These are phyloP conservation scores for Talaromyces sp. DNA, from an alignment of 2,329 filamentous ascomycete genomes.

Conservation along the genomic window DNA sequence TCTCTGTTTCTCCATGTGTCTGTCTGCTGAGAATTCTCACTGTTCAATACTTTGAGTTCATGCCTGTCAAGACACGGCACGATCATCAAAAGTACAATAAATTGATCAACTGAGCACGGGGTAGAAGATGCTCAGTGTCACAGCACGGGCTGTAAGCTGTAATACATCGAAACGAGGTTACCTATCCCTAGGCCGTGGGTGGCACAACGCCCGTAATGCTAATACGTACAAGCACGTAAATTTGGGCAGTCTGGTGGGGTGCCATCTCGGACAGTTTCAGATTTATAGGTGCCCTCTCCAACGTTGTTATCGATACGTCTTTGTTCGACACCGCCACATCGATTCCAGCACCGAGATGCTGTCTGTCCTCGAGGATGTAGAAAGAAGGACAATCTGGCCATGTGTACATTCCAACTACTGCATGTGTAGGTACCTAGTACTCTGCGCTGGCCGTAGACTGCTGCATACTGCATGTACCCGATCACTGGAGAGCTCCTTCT, in stretches of 20 bases:
- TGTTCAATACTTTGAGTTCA: not conserved
- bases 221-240: not conserved
- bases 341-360: not conserved
- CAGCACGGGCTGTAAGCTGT: not conserved
- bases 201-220: not conserved
- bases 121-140: not conserved
- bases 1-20: too few relatives aligned
- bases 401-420: constrained; percentile 5
- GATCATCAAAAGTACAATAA: not conserved
- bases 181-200: not conserved
- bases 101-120: constrained; percentile 3
- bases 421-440: constrained; percentile 10
- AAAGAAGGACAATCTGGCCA: not conserved
- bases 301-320: not conserved
- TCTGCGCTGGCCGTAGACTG: not conserved
- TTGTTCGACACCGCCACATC: constrained; percentile 8
- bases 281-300: not conserved
- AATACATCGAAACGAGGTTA: not conserved
- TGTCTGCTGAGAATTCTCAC: too few relatives aligned
- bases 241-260: constrained; percentile 11
- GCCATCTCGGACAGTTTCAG: not conserved
- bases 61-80: not conserved
- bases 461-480: not conserved
- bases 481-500: not conserved
- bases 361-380: not conserved